Conservation (phyloP, 306 rosid species). For the Sophora flavescens region DNA sequence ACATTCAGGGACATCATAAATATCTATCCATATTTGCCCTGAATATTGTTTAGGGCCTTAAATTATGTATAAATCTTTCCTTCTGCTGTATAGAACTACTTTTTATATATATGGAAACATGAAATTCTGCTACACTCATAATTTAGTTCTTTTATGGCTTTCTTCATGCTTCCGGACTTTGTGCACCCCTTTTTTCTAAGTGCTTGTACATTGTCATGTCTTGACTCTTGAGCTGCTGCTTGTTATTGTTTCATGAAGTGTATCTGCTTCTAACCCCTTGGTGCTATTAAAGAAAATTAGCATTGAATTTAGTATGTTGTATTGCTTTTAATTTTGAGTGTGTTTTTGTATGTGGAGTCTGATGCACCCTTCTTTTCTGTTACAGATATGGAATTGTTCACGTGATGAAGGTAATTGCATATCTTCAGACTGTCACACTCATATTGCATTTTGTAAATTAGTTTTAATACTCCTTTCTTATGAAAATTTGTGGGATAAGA, state of each 20-base stretch:
- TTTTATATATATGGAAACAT: not conserved
- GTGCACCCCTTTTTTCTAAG: not conserved
- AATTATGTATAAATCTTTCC: not conserved
- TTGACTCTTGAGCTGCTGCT: not conserved
- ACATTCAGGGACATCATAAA: not conserved
- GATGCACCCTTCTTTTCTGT: slow-evolving; percentile 56
- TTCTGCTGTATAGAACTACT: slow-evolving; percentile 2
- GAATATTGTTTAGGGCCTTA: not conserved
- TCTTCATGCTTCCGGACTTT: not conserved
- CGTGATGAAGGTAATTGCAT: slow-evolving; percentile 85
- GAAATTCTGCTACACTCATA: not conserved
- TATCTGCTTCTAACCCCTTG: slow-evolving; percentile 11
- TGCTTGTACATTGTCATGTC: slow-evolving; percentile 5
- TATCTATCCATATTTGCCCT: not conserved
- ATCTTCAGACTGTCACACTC: slow-evolving; percentile 27
- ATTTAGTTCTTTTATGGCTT: not conserved
- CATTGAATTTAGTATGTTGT: not conserved
- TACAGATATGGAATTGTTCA: slow-evolving; percentile 98
- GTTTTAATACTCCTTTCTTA: slow-evolving; percentile 20
- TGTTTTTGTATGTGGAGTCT: slow-evolving; percentile 45
- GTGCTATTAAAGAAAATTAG: slow-evolving; percentile 26
- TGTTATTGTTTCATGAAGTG: slow-evolving; percentile 4
- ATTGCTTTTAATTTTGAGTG: slow-evolving; percentile 14
- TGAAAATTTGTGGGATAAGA: slow-evolving; percentile 18
- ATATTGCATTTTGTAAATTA: slow-evolving; percentile 29